phyloP scores from a whole-genome alignment of 2,329 filamentous ascomycete genomes.

The Penicillium olsonii region DNA sequence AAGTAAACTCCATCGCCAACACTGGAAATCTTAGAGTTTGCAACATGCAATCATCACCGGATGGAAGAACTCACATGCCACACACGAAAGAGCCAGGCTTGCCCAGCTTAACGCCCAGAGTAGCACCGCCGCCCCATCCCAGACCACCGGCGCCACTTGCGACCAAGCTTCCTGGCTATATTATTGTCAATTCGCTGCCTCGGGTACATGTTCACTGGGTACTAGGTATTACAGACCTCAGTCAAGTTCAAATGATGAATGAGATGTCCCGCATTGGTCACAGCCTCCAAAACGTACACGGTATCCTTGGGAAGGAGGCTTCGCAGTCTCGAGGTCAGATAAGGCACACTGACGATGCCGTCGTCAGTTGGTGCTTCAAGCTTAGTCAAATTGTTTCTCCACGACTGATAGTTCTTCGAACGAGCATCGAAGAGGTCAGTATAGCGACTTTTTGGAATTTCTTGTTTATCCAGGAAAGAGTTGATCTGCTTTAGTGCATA shows the following conservation, averaged over 20 bases:
- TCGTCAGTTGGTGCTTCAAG: conserved; percentile 8
- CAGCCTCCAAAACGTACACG: conserved; percentile 73
- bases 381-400: conserved; percentile 7
- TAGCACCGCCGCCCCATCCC: conserved; percentile 74
- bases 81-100: conserved; percentile 57
- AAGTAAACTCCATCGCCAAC: conserved; percentile 68
- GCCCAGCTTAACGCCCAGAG: conserved; percentile 73
- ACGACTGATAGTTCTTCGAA: conserved; percentile 6
- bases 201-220: neutral
- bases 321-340: conserved; percentile 55
- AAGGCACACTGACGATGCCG: conserved; percentile 51
- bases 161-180: conserved; percentile 18
- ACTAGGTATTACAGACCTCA: conserved; percentile 11
- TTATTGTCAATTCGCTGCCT: neutral
- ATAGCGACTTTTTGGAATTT: conserved; percentile 5
- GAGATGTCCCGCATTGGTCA: conserved; percentile 61
- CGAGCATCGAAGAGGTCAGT: conserved; percentile 8
- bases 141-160: conserved; percentile 69
- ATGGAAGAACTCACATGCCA: conserved; percentile 45
- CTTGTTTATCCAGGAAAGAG: conserved; percentile 34
- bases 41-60: no score
- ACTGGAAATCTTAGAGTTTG: conserved; percentile 4
- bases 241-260: conserved; percentile 26
- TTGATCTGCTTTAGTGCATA: conserved; percentile 52
- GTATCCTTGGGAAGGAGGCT: conserved; percentile 61